Base-by-base conservation (phyloP, 139 green algal genomes). In the Chlorella sp. region DNA sequence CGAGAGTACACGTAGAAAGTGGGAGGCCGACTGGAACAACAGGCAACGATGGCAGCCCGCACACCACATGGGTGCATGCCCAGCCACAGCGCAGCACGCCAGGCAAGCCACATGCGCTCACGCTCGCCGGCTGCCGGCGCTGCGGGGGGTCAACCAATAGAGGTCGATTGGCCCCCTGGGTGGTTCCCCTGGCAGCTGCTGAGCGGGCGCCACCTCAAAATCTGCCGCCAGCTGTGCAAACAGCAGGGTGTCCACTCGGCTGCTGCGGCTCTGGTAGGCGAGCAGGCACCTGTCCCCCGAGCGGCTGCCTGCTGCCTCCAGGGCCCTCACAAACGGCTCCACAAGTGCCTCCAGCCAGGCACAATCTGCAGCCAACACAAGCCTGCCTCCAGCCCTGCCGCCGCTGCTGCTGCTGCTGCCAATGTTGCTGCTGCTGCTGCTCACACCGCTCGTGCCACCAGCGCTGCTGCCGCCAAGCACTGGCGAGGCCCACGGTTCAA, bases 291-390 rank as follows among this genome's bases (percentile, higher is more conserved):
- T 37, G 21, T 40, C 69, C 0, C 28, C 39, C 5, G 78, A 34
- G 32, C 34, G 36, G 21, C 48, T 48, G 30, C 75, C 48, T 24
- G 71, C 37, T 26, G 83, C 28, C 42, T 57, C n/a, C 0, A 93
- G 86, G 7, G 90, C 68, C 1, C 12, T 0, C 30, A 93, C 68
- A 87, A 93, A 91, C 0, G 90, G 81, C 0, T 7, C 26, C 42
- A 91, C 90, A 1, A 93, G 48, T 18, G 86, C 36, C 18, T 86
- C 83, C 28, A 93, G 57, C 90, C 90, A 93, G 11, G 91, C 81
- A 9, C 86, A 91, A 73, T 93, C 90, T 37, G 87, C 86, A 48
- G 90, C 90, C 2, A 93, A 37, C 36, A 91, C 78, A 22, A 91
- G 60, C 11, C 69, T 39, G 64, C 11, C 21, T 71, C 11, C 64